These are phyloP conservation scores for Torulaspora maleeae DNA, from an alignment of 805 yeast genomes.

Conservation along the genomic window DNA sequence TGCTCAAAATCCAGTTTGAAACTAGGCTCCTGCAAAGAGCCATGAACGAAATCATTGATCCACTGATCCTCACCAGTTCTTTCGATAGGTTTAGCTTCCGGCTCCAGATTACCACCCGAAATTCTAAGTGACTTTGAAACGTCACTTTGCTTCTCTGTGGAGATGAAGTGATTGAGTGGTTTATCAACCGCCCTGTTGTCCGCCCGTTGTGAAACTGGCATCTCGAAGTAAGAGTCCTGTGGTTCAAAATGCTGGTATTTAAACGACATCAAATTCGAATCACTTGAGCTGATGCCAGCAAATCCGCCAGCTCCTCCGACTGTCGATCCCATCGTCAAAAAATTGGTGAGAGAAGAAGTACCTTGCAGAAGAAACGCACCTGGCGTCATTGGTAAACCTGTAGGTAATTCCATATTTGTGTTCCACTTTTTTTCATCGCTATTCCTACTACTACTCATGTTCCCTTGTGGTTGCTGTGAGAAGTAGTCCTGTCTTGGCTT, in stretches of 20 bases:
- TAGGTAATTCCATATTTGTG: background rate
- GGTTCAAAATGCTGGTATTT: conserved; percentile 26
- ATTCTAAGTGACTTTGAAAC: background rate
- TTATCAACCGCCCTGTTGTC: background rate
- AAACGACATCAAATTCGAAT: conserved; percentile 34
- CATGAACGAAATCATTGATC: conserved; percentile 62
- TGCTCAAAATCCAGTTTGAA: conserved; percentile 45
- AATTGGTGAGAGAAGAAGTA: conserved; percentile 39
- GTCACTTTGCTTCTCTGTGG: background rate
- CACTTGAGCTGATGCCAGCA: conserved; percentile 18
- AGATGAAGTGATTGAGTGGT: background rate
- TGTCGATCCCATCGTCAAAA: conserved; percentile 38
- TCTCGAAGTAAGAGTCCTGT: conserved; percentile 1
- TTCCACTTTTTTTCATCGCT: background rate
- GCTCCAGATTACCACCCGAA: background rate
- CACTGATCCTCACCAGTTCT: conserved; percentile 39
- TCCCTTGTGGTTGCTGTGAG: background rate
- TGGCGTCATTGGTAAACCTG: conserved; percentile 10
- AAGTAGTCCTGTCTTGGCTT: conserved; percentile 2
- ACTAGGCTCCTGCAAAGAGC: conserved; percentile 56
- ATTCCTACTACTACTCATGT: background rate
- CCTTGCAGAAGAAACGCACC: conserved; percentile 23
- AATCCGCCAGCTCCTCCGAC: conserved; percentile 42
- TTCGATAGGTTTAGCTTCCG: background rate
- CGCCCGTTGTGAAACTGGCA: background rate